Evolutionary conservation across 2,329 filamentous ascomycete species (phyloP).

Genomic region (Xylaria arbuscula): DNA sequence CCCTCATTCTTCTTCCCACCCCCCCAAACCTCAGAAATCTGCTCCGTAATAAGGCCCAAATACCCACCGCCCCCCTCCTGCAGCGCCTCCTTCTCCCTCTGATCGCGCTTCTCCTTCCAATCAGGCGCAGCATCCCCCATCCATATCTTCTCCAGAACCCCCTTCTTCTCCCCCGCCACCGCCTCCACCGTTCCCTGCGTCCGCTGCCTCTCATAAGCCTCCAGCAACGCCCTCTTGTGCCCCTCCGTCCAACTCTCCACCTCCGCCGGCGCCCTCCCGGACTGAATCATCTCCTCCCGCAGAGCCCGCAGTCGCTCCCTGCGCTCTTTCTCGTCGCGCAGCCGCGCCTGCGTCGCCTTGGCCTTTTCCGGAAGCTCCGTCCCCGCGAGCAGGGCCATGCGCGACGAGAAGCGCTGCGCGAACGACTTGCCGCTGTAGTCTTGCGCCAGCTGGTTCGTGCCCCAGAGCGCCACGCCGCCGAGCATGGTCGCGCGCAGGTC

Average conservation of each 20-base stretch:
- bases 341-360: slow-evolving; percentile 58
- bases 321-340: slow-evolving; percentile 59
- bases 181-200: not conserved
- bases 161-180: slow-evolving; percentile 37
- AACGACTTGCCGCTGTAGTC: slow-evolving; percentile 68
- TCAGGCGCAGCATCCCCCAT: slow-evolving; percentile 67
- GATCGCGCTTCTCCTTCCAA: slow-evolving; percentile 64
- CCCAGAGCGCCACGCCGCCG: slow-evolving; percentile 61
- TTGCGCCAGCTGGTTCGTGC: slow-evolving; percentile 65
- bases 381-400: slow-evolving; percentile 59
- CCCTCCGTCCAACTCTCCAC: slow-evolving; percentile 41
- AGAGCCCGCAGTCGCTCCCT: slow-evolving; percentile 44
- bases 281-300: slow-evolving; percentile 27
- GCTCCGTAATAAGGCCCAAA: slow-evolving; percentile 66
- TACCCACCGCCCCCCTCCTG: slow-evolving; percentile 65
- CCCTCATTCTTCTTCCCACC: slow-evolving; percentile 47
- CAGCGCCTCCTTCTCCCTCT: slow-evolving; percentile 64
- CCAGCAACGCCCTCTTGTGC: slow-evolving; percentile 31
- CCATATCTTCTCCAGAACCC: slow-evolving; percentile 63
- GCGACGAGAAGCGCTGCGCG: slow-evolving; percentile 58
- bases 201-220: slow-evolving; percentile 28
- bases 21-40: slow-evolving; percentile 65
- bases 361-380: slow-evolving; percentile 68
- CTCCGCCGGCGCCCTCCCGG: slow-evolving; percentile 38
- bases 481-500: slow-evolving; percentile 64